Evolutionary conservation across 805 yeast genomes (phyloP).

Genomic region (Maudiozyma serrabonitensis): DNA sequence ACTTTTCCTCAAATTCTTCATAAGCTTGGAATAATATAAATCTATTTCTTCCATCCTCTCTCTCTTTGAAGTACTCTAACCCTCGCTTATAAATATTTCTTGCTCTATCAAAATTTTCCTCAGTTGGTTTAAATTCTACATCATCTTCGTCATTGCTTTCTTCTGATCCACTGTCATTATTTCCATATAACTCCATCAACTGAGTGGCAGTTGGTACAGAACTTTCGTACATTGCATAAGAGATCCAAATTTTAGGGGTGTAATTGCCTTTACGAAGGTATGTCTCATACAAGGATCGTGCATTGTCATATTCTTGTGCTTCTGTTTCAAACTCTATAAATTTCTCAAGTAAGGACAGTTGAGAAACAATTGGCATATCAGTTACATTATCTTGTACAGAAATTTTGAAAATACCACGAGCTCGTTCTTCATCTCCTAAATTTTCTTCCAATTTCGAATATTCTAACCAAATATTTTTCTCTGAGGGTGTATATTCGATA

Average conservation of each 20-base stretch:
- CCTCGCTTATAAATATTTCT: conserved; percentile 52
- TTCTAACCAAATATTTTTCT: conserved; percentile 40
- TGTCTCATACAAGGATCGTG: conserved; percentile 41
- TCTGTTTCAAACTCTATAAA: conserved; percentile 55
- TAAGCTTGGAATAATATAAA: conserved; percentile 49
- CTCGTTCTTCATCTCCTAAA: conserved; percentile 60
- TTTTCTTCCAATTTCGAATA: conserved; percentile 61
- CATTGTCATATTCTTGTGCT: conserved; percentile 45
- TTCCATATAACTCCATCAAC: conserved; percentile 11
- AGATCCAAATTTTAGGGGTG: conserved; percentile 44
- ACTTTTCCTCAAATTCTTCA: conserved; percentile 49
- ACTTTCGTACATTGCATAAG: conserved; percentile 63
- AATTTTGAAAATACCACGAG: conserved; percentile 50
- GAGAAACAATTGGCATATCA: conserved; percentile 8
- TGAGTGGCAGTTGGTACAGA: conserved; percentile 45
- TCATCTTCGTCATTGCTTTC: conserved; percentile 39
- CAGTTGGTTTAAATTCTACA: conserved; percentile 40
- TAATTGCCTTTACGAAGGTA: conserved; percentile 28
- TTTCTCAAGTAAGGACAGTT: conserved; percentile 25
- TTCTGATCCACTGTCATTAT: conserved; percentile 11
- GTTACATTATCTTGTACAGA: conserved; percentile 30
- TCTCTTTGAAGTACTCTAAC: conserved; percentile 33
- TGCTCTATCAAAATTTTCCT: conserved; percentile 40
- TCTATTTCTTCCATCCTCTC: conserved; percentile 35
- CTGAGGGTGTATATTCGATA: conserved; percentile 24